Evolutionary conservation across 2,329 filamentous ascomycete genomes (phyloP).

Genomic region (Lachnellula hyalina): DNA sequence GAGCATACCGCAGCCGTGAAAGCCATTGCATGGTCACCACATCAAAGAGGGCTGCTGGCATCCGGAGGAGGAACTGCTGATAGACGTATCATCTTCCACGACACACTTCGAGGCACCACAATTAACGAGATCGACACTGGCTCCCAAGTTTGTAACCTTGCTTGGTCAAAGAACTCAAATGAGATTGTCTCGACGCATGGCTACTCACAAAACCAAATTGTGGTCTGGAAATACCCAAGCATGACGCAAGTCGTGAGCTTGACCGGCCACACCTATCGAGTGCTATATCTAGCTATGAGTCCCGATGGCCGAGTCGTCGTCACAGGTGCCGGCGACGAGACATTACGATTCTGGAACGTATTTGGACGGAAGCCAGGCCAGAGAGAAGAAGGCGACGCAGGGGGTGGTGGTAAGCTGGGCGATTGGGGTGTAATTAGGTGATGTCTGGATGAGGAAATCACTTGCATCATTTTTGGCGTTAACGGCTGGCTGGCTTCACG

Average conservation of each 20-base stretch:
- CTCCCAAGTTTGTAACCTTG: conserved; percentile 96
- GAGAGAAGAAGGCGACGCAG: conserved; percentile 60
- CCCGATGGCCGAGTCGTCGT: conserved; percentile 91
- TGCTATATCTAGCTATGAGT: conserved; percentile 95
- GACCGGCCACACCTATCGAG: conserved; percentile 93
- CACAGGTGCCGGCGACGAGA: conserved; percentile 94
- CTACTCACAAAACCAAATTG: conserved; percentile 97
- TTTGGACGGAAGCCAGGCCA: conserved; percentile 78
- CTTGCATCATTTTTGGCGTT: conserved; percentile 4
- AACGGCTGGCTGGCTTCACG: background rate
- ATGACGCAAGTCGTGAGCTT: conserved; percentile 96
- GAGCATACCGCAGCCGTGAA: conserved; percentile 96
- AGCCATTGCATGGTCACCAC: conserved; percentile 95
- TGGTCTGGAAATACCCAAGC: conserved; percentile 98
- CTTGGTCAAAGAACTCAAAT: conserved; percentile 96
- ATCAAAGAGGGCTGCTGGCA: conserved; percentile 89
- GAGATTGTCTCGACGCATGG: conserved; percentile 97
- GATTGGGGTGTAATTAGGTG: conserved; percentile 81
- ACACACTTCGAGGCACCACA: conserved; percentile 75
- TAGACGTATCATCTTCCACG: conserved; percentile 95
- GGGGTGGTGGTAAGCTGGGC: conserved; percentile 54
- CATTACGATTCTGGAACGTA: conserved; percentile 91
- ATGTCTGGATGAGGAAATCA: conserved; percentile 14
- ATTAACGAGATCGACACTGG: conserved; percentile 92
- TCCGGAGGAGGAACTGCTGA: conserved; percentile 95